Conservation (phyloP, 2,329 filamentous ascomycete genomes). For the Ophiostoma ulmi region DNA sequence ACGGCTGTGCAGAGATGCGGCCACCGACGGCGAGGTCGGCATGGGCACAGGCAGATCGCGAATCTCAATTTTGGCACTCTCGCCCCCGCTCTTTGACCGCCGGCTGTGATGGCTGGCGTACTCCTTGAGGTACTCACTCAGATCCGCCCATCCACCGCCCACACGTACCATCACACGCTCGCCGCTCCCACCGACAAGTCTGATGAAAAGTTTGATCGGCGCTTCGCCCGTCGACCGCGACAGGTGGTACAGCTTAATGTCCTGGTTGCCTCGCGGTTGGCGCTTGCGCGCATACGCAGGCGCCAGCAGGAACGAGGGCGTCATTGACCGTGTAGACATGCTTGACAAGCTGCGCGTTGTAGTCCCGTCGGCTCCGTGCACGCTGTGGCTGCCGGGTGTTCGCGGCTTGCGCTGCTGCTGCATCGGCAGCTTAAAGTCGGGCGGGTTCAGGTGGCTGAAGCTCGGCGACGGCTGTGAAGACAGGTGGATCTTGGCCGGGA, state of each 20-base stretch:
- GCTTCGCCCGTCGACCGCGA: conserved; percentile 76
- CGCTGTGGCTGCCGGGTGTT: not conserved
- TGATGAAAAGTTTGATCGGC: conserved; percentile 91
- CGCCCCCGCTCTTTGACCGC: conserved; percentile 46
- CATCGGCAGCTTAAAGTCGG: conserved; percentile 49
- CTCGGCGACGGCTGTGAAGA: conserved; percentile 49
- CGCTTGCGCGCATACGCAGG: conserved; percentile 52
- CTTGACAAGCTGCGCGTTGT: conserved; percentile 43
- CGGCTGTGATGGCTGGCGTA: conserved; percentile 89
- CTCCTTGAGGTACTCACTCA: conserved; percentile 89
- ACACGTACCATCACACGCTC: conserved; percentile 98
- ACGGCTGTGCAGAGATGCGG: conserved; percentile 27
- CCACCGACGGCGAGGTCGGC: conserved; percentile 27
- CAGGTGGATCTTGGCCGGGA: conserved; percentile 74
- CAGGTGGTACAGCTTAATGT: conserved; percentile 89
- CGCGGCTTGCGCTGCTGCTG: conserved; percentile 6
- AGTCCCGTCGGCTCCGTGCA: not conserved
- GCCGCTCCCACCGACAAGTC: conserved; percentile 80
- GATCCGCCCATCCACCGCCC: conserved; percentile 94
- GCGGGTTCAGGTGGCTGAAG: conserved; percentile 52
- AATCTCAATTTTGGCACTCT: conserved; percentile 53
- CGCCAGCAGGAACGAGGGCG: conserved; percentile 64
- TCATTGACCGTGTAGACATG: conserved; percentile 53
- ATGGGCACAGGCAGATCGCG: conserved; percentile 43
- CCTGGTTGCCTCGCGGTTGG: conserved; percentile 51